These are phyloP conservation scores for Letharia lupina DNA, from an alignment of 495 filamentous ascomycete species.

Conservation along the genomic window DNA sequence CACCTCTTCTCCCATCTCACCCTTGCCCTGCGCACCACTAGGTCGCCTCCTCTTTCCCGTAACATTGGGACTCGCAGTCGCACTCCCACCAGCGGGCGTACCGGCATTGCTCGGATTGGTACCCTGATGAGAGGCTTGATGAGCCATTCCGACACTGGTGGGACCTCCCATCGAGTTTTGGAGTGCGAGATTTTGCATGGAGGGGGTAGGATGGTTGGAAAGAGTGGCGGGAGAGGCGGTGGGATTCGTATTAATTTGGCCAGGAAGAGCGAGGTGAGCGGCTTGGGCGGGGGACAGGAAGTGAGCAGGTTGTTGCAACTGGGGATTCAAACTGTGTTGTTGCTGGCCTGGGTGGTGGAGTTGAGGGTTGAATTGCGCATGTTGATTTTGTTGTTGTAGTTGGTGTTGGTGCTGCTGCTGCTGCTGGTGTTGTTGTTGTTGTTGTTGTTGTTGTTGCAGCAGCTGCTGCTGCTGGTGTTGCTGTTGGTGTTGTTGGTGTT, in stretches of 20 bases:
- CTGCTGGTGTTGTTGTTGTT: slow-evolving; percentile 10
- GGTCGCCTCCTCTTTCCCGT: slow-evolving; percentile 69
- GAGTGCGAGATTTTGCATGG: slow-evolving; percentile 29
- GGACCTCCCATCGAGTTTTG: slow-evolving; percentile 35
- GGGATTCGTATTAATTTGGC: slow-evolving; percentile 36
- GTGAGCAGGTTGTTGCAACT: slow-evolving; percentile 28
- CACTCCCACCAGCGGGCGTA: slow-evolving; percentile 62
- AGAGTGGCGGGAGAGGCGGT: slow-evolving; percentile 36
- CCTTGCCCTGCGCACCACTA: slow-evolving; percentile 47
- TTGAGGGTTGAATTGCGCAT: slow-evolving; percentile 19
- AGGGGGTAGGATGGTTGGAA: slow-evolving; percentile 21
- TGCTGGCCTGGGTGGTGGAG: slow-evolving; percentile 16
- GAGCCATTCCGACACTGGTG: slow-evolving; percentile 49
- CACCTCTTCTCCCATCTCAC: slow-evolving; percentile 12
- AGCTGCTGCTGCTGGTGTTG: slow-evolving; percentile 35
- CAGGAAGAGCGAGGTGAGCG: slow-evolving; percentile 42
- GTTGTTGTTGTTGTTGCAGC: slow-evolving; percentile 20
- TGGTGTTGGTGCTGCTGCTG: slow-evolving; percentile 36
- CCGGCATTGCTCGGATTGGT: slow-evolving; percentile 37
- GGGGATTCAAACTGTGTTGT: slow-evolving; percentile 6
- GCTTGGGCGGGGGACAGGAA: slow-evolving; percentile 44
- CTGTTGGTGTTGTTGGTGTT: slow-evolving; percentile 30
- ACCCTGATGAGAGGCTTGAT: slow-evolving; percentile 66
- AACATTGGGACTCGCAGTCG: slow-evolving; percentile 77
- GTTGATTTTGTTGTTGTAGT: slow-evolving; percentile 29